Conservation (phyloP, 805 yeast genomes). For the Sugiyamaella lignohabitans region DNA sequence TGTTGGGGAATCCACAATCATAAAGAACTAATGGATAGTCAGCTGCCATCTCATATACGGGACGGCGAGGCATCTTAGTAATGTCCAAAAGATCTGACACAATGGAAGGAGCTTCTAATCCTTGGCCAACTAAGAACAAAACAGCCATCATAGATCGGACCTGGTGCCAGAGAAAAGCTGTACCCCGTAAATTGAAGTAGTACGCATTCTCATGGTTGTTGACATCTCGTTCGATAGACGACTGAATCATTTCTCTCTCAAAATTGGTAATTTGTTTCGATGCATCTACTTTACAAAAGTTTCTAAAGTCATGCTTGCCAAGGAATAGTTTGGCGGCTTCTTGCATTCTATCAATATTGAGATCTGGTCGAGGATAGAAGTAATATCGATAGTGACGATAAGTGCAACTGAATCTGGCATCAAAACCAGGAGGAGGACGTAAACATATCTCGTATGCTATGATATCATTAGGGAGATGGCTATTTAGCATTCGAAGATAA, state of each 20-base stretch:
- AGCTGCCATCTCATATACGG: slow-evolving; percentile 81
- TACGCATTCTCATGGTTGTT: slow-evolving; percentile 27
- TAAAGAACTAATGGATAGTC: slow-evolving; percentile 82
- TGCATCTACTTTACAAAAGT: slow-evolving; percentile 92
- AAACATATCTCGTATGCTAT: slow-evolving; percentile 75
- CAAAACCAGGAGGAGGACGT: slow-evolving; percentile 75
- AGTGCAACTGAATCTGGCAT: slow-evolving; percentile 89
- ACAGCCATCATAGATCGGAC: slow-evolving; percentile 93
- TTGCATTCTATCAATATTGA: slow-evolving; percentile 63
- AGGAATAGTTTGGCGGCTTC: slow-evolving; percentile 54
- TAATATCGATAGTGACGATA: slow-evolving; percentile 81
- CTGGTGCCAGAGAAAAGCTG: slow-evolving; percentile 96
- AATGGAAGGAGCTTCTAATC: slow-evolving; percentile 53
- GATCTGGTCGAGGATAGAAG: slow-evolving; percentile 38
- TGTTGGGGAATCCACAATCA: slow-evolving; percentile 67
- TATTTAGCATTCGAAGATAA: slow-evolving; percentile 68
- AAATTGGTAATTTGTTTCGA: slow-evolving; percentile 84
- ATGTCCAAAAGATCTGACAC: slow-evolving; percentile 56
- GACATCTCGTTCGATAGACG: slow-evolving; percentile 40
- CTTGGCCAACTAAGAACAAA: slow-evolving; percentile 73
- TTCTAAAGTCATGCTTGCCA: slow-evolving; percentile 87
- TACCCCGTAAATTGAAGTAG: slow-evolving; percentile 72
- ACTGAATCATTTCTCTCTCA: slow-evolving; percentile 51
- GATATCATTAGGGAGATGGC: slow-evolving; percentile 73
- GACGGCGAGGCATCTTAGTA: slow-evolving; percentile 54